These are phyloP conservation scores for Lepiota subincarnata DNA, from an alignment of 768 basidiomycete genomes.

Conservation along the genomic window DNA sequence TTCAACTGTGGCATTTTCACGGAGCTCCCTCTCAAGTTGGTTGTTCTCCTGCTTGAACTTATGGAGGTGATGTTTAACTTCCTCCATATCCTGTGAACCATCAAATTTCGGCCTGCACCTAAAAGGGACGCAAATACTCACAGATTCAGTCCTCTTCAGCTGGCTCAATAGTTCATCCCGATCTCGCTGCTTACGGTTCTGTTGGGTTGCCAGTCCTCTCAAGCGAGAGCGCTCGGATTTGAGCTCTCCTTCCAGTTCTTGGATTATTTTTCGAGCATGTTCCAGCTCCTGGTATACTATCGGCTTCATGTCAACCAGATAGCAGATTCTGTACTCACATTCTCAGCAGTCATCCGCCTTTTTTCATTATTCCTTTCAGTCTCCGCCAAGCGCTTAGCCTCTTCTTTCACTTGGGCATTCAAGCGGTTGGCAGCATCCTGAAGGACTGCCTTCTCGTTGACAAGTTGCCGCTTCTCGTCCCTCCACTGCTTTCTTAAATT, in stretches of 20 bases:
- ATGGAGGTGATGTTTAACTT: slow-evolving; percentile 64
- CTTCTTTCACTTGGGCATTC: slow-evolving; percentile 59
- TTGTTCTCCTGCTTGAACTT: slow-evolving; percentile 70
- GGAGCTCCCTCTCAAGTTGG: slow-evolving; percentile 68
- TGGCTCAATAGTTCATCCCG: slow-evolving; percentile 60
- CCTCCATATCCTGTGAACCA: slow-evolving; percentile 66
- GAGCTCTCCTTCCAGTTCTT: slow-evolving; percentile 69
- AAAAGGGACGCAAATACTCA: slow-evolving; percentile 27
- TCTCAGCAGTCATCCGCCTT: slow-evolving; percentile 48
- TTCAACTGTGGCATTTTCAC: slow-evolving; percentile 68
- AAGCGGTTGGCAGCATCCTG: slow-evolving; percentile 69
- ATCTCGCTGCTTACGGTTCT: slow-evolving; percentile 57
- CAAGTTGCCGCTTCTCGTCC: slow-evolving; percentile 55
- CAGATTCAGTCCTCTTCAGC: slow-evolving; percentile 67
- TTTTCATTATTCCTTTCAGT: slow-evolving; percentile 46
- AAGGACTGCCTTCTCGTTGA: slow-evolving; percentile 69
- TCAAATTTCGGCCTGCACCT: neutral
- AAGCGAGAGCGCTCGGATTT: slow-evolving; percentile 66
- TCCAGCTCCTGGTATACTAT: slow-evolving; percentile 57
- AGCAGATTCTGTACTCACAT: slow-evolving; percentile 33
- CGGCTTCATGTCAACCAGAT: neutral
- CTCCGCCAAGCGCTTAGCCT: slow-evolving; percentile 50
- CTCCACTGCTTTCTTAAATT: slow-evolving; percentile 68
- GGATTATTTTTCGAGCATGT: slow-evolving; percentile 57
- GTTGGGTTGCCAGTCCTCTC: slow-evolving; percentile 59